Evolutionary conservation across 202 grass and related monocot genomes (phyloP).

Genomic region (Carex arenaria): DNA sequence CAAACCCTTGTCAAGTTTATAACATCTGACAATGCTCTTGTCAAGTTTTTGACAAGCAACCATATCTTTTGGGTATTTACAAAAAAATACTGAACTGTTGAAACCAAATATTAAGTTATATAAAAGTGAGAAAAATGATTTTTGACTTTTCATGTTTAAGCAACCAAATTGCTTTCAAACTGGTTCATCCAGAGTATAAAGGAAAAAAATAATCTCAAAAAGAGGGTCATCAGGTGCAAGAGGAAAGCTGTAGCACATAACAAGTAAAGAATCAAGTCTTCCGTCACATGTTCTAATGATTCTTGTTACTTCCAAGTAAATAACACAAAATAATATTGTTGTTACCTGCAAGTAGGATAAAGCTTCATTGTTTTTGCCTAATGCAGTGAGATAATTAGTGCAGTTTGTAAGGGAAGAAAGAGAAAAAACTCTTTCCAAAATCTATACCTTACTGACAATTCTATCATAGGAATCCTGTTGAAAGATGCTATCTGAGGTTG

Average conservation of each 20-base stretch:
- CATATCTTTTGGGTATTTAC: not conserved
- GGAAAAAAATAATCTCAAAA: not conserved
- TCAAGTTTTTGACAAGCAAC: not conserved
- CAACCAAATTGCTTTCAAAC: not conserved
- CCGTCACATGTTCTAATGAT: not conserved
- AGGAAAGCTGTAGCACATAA: not conserved
- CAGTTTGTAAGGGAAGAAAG: not conserved
- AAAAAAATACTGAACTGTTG: not conserved
- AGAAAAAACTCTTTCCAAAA: not conserved
- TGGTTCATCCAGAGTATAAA: not conserved
- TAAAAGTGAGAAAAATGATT: not conserved
- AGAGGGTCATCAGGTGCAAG: not conserved
- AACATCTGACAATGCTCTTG: not conserved
- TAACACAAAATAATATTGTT: not conserved
- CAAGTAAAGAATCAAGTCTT: not conserved
- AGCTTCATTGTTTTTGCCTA: not conserved
- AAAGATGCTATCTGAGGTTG: constrained; percentile 10
- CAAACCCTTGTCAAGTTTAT: not conserved
- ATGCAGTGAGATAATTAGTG: not conserved
- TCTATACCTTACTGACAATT: constrained; percentile 47
- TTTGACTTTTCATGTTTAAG: not conserved
- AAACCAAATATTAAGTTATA: not conserved
- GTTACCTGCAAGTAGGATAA: not conserved
- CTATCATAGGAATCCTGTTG: constrained; percentile 35
- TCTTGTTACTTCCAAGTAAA: not conserved